Evolutionary conservation across 345 rosid genomes (phyloP), one percentile per base, ranked within the genome.

Genomic region (Lenwebbia sp.): DNA sequence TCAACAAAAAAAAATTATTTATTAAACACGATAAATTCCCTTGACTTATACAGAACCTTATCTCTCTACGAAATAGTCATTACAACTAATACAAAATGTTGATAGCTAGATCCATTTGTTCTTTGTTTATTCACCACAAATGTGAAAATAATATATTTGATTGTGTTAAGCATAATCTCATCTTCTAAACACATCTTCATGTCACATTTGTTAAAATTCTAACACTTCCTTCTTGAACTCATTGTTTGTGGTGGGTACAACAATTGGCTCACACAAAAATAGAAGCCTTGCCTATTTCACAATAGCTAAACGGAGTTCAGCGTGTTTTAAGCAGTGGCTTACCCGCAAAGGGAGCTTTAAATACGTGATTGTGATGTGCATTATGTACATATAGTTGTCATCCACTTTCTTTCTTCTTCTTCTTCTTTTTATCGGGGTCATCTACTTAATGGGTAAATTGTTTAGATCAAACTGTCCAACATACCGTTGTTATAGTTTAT

Each of bases 181-280:
- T 3, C 2, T 19, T 1, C 0, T 0, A 8, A 62, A 30, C 30
- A 41, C 47, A 41, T 41, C 47, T 4, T 41, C 47, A 41, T 41
- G 5, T 41, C 47, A 41, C 47, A 41, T 41, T 41, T 41, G 47
- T 41, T 41, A 41, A 41, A 41, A 58, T 13, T 28, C 30, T 28
- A 28, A 28, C 5, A 3, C 33, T n/a, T 33, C 44, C 3, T 70
- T 70, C 13, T 33, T 9, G 13, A 70, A 2, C 44, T 65, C 13
- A 1, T 70, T 8, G 0, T 13, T 0, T 0, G 0, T 19, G 2
- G 25, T 65, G 78, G 22, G 44, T 33, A 15, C 0, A 0, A 65
- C 12, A 30, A 3, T 6, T 0, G 0, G 1, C 44, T 65, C 13
- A 33, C 44, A 33, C 5, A 2, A 17, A 17, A 33, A 33, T 33